Percentiles rank a stretch among this genome's conserved stretches.
Evolutionary conservation across 208 protist genomes (phyloP).

Genomic region (Acanthamoeba triangularis): DNA sequence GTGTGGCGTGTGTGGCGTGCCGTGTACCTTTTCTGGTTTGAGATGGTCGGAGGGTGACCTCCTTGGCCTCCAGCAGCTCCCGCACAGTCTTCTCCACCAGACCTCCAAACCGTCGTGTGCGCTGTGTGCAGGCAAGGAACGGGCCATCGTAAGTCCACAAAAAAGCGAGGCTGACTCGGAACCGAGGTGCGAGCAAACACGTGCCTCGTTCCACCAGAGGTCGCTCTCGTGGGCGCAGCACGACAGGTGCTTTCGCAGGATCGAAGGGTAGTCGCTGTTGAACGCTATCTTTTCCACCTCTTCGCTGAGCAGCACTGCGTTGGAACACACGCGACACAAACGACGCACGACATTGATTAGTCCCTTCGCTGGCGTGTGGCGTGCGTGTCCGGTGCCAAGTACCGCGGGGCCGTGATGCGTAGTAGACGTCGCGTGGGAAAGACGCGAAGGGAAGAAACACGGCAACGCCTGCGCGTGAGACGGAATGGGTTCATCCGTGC

Average conservation of each 20-base stretch:
- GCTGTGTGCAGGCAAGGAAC: background rate
- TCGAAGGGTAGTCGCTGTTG: conserved; percentile 59
- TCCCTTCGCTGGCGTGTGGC: background rate
- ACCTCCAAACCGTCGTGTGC: background rate
- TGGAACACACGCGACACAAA: background rate
- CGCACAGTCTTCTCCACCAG: background rate
- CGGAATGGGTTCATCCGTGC: background rate
- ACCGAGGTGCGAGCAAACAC: background rate
- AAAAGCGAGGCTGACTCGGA: background rate
- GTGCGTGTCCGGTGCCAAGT: background rate
- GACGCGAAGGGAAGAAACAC: background rate
- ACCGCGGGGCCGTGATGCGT: background rate
- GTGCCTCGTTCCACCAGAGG: conserved; percentile 37
- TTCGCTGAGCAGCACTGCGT: conserved; percentile 4
- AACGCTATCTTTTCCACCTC: conserved; percentile 33
- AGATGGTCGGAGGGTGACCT: background rate
- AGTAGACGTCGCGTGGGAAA: background rate
- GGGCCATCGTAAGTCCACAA: background rate
- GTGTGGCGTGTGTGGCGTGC: background rate
- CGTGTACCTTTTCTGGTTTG: background rate
- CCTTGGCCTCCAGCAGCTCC: background rate
- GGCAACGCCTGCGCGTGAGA: background rate
- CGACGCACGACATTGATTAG: background rate
- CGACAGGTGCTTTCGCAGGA: conserved; percentile 17
- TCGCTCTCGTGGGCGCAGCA: conserved; percentile 53